Evolutionary conservation across 2,329 filamentous ascomycete species (phyloP).

Genomic region (Phyllosticta citriasiana): DNA sequence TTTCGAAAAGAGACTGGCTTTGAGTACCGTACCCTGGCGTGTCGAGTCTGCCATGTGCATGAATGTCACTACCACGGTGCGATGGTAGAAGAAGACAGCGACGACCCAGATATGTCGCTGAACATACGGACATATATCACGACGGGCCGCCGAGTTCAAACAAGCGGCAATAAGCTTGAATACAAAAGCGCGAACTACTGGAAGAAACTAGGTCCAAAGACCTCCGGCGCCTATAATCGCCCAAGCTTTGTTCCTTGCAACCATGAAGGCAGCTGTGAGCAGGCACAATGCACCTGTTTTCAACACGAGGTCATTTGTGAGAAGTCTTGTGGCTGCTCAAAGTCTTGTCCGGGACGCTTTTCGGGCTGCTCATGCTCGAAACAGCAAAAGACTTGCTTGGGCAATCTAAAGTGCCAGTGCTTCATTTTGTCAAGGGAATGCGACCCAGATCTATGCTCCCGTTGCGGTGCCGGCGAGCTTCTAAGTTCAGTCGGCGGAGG

Average conservation of each 20-base stretch:
- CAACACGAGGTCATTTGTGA: conserved; percentile 56
- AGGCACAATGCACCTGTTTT: conserved; percentile 53
- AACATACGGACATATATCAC: conserved; percentile 15
- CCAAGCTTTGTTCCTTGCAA: conserved; percentile 55
- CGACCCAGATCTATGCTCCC: conserved; percentile 63
- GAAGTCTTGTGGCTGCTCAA: conserved; percentile 59
- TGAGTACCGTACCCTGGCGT: conserved; percentile 17
- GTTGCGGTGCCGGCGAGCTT: conserved; percentile 59
- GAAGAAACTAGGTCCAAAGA: conserved; percentile 26
- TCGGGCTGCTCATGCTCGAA: conserved; percentile 31
- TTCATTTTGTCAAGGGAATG: conserved; percentile 66
- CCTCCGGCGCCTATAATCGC: conserved; percentile 46
- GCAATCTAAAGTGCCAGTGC: conserved; percentile 53
- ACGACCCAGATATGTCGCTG: neutral
- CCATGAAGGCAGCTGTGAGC: conserved; percentile 56
- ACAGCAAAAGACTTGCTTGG: conserved; percentile 35
- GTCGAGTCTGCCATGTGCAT: conserved; percentile 26
- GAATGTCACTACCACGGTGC: conserved; percentile 34
- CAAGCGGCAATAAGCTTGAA: neutral
- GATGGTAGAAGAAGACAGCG: conserved; percentile 19
- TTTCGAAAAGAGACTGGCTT: conserved; percentile 8
- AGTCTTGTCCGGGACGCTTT: conserved; percentile 44
- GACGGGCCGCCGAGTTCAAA: conserved; percentile 11
- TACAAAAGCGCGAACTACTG: conserved; percentile 12
- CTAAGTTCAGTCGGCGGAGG: conserved; percentile 59